Evolutionary conservation across 202 grass and related monocot genomes (phyloP).

Genomic region (Miscanthus sacchariflorus): DNA sequence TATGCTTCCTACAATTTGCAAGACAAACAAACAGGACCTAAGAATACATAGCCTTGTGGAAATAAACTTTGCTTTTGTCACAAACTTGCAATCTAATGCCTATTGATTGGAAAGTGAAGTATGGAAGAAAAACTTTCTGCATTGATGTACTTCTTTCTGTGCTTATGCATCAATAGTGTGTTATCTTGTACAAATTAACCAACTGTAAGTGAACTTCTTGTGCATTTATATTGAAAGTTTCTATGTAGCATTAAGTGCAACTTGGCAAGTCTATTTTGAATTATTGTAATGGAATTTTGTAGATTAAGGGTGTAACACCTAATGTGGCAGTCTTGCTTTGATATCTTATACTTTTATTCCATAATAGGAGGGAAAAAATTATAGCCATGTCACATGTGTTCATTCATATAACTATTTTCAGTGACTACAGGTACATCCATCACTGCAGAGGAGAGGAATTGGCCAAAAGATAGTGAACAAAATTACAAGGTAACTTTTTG

Average conservation of each 20-base stretch:
- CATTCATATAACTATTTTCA: slow-evolving; percentile 64
- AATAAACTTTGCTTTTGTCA: not conserved
- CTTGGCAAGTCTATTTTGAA: not conserved
- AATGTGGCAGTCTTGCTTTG: not conserved
- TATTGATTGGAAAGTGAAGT: not conserved
- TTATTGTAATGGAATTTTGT: not conserved
- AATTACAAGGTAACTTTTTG: slow-evolving; percentile 69
- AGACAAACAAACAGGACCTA: not conserved
- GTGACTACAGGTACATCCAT: slow-evolving; percentile 89
- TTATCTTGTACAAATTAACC: slow-evolving; percentile 19
- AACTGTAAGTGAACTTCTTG: not conserved
- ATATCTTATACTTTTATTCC: not conserved
- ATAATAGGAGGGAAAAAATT: not conserved
- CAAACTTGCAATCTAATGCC: not conserved
- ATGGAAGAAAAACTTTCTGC: not conserved
- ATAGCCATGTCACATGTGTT: slow-evolving; percentile 29
- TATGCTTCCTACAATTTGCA: not conserved
- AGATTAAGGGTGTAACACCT: not conserved
- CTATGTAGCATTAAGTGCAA: not conserved
- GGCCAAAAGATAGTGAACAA: slow-evolving; percentile 82
- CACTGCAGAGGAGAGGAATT: slow-evolving; percentile 80
- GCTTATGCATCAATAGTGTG: not conserved
- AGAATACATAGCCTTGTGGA: not conserved
- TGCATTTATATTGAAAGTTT: slow-evolving; percentile 7
- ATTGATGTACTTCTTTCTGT: not conserved